Percentiles rank a stretch among this genome's conserved stretches.
Conservation (phyloP, 176 grass and related monocot genomes). For the Oryza officinalis region DNA sequence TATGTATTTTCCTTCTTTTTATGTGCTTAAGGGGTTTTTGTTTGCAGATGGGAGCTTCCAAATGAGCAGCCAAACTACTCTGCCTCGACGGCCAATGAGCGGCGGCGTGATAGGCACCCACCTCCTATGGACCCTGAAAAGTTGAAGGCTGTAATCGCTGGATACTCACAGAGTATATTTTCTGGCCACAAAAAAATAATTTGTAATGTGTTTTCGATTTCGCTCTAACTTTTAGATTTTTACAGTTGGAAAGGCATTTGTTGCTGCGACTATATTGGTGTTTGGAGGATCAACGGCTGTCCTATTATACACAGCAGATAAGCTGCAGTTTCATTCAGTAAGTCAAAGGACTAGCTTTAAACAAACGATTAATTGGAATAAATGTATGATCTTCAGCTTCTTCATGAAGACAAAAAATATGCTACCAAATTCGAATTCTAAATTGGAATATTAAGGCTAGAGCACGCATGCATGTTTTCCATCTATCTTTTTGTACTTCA, state of each 20-base stretch:
- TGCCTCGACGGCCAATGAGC: constrained; percentile 80
- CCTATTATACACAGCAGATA: constrained; percentile 63
- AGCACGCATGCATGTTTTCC: too few relatives aligned
- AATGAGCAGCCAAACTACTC: constrained; percentile 61
- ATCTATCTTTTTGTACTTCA: too few relatives aligned
- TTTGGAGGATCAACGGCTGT: constrained; percentile 73
- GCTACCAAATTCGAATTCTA: background rate
- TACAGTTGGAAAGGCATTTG: constrained; percentile 91
- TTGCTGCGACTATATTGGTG: constrained; percentile 62
- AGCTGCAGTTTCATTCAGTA: constrained; percentile 76
- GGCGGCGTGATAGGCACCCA: constrained; percentile 58
- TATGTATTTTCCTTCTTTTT: constrained; percentile 2
- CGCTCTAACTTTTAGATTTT: constrained; percentile 13
- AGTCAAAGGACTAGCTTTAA: constrained; percentile 31
- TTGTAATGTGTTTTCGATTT: constrained; percentile 13
- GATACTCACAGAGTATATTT: constrained; percentile 71
- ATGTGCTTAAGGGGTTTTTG: constrained; percentile 4
- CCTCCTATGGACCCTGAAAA: constrained; percentile 71
- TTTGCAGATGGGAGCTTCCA: constrained; percentile 80
- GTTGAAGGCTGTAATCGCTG: constrained; percentile 70
- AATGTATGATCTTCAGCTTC: background rate
- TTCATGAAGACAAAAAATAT: background rate
- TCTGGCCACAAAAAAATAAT: background rate
- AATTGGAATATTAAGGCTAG: background rate
- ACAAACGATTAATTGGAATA: constrained; percentile 5